A percentile compares a stretch with the other conserved stretches of the same genome.
phyloP scores from a whole-genome alignment of 192 early-diverging fungal species.

The Dissophora globulifera region DNA sequence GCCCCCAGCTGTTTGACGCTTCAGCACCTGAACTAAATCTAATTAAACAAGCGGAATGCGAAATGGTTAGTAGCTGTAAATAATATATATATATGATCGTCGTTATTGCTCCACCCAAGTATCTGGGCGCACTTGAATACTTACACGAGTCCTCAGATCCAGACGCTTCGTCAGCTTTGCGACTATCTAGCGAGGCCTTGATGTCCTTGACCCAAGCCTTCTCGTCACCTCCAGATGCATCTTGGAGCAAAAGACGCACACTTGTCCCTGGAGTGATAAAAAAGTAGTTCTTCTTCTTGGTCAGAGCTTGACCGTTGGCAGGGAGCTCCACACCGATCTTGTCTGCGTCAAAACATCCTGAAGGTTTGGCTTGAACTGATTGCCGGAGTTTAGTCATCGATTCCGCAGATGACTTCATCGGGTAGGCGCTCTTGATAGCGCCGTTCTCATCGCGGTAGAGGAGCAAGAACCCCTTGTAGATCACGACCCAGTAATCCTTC shows the following conservation, averaged over 20 bases:
- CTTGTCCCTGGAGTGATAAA: slow-evolving; percentile 36
- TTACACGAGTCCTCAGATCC: slow-evolving; percentile 36
- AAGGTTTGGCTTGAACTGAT: slow-evolving; percentile 37
- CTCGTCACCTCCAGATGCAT: slow-evolving; percentile 35
- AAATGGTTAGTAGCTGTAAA: too few species aligned
- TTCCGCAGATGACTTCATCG: slow-evolving; percentile 22
- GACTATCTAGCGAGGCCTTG: slow-evolving; percentile 22
- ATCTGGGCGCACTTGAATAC: too few species aligned
- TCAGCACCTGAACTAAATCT: slow-evolving; percentile 42
- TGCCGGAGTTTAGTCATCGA: slow-evolving; percentile 21
- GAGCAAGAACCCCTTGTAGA: slow-evolving; percentile 46
- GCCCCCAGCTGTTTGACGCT: slow-evolving; percentile 25
- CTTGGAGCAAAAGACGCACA: slow-evolving; percentile 41
- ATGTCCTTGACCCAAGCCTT: slow-evolving; percentile 45
- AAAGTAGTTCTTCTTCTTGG: slow-evolving; percentile 49
- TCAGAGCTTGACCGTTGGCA: slow-evolving; percentile 13
- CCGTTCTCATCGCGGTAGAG: slow-evolving; percentile 41
- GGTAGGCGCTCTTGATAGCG: slow-evolving; percentile 16
- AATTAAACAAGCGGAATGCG: too few species aligned
- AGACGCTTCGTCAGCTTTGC: slow-evolving; percentile 30
- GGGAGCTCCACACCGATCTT: slow-evolving; percentile 37
- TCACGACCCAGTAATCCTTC: slow-evolving; percentile 51
- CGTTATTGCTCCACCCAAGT: too few species aligned
- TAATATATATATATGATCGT: too few species aligned
- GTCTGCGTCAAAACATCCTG: slow-evolving; percentile 44